Base-by-base conservation (phyloP, 768 basidiomycete genomes). In the Boletus pseudo-olivaceus region DNA sequence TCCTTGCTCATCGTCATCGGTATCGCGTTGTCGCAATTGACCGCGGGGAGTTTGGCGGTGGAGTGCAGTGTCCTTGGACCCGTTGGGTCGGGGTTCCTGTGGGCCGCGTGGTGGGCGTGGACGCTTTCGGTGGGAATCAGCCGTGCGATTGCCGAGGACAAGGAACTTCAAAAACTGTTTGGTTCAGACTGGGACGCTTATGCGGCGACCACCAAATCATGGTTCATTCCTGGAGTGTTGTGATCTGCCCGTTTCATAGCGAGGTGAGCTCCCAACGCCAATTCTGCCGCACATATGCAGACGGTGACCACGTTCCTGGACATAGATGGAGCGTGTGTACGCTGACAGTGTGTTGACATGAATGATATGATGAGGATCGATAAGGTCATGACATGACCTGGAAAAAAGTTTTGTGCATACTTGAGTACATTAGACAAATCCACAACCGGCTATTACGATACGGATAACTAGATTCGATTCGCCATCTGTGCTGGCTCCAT, bases 81-180 rank as follows among this genome's bases (percentile, higher is more conserved):
- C 15, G 33, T 56, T 20, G 77, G 77, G 0, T 71, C 71, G 0
- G 52, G 72, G 47, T 52, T 72, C 6, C 55, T 70, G 10, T 76
- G 73, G 71, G 70, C 69, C 0, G 55, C 63, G 2, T 81, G 80
- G 80, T 81, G 79, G 79, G 43, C 68, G 11, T 81, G 79, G 78
- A 72, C 79, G 8, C 63, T 77, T 26, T 73, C 75, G 4, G 79
- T 80, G 0, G 76, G 75, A 11, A 57, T 76, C n/a, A 80, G 76
- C 58, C 68, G 80, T 49, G 79, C 77, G 1, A 64, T 72, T 38
- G 79, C 80, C 5, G 81, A 82, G 67, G 81, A 82, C 55, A 67
- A 62, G 45, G 75, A 80, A 61, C 78, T 82, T 68, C 67, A 65
- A 45, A 75, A 75, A 57, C 43, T 74, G 38, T 82, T 81, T 44